These are phyloP conservation scores for Hanseniaspora lindneri DNA, from an alignment of 805 yeast species.

Conservation along the genomic window DNA sequence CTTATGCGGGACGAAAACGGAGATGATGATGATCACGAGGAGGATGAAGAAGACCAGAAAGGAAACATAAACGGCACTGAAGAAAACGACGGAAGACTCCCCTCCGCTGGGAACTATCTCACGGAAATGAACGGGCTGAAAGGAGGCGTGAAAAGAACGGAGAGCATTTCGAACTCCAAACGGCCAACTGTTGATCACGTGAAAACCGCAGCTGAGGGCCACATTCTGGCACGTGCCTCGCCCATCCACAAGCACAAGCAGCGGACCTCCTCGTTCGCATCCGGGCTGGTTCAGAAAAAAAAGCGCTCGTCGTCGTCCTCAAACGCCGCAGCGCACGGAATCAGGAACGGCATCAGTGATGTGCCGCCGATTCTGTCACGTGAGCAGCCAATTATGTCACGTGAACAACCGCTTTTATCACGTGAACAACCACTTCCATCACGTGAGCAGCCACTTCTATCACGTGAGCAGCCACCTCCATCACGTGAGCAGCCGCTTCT, in stretches of 20 bases:
- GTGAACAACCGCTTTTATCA: not conserved
- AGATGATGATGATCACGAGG: not conserved
- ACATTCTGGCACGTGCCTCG: not conserved
- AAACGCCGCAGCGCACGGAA: too few species aligned
- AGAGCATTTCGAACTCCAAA: constrained; percentile 8
- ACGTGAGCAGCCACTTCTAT: too few species aligned
- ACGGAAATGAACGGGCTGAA: not conserved
- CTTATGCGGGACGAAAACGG: not conserved
- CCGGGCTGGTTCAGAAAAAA: constrained; percentile 2
- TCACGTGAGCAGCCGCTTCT: too few species aligned
- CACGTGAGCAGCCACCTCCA: too few species aligned
- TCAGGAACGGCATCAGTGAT: too few species aligned
- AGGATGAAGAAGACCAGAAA: too few species aligned
- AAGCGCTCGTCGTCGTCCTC: constrained; percentile 4
- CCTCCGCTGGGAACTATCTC: constrained; percentile 12
- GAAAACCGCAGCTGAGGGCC: not conserved
- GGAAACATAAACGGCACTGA: too few species aligned
- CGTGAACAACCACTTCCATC: too few species aligned
- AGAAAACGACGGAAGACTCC: constrained; percentile 9
- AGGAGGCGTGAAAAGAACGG: constrained; percentile 6
- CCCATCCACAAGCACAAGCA: not conserved
- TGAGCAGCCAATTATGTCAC: too few species aligned
- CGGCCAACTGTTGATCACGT: not conserved
- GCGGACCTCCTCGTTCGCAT: not conserved
- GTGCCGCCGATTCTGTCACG: too few species aligned